phyloP scores from a whole-genome alignment of 345 rosid species.

The Gossypium rotundifolium region DNA sequence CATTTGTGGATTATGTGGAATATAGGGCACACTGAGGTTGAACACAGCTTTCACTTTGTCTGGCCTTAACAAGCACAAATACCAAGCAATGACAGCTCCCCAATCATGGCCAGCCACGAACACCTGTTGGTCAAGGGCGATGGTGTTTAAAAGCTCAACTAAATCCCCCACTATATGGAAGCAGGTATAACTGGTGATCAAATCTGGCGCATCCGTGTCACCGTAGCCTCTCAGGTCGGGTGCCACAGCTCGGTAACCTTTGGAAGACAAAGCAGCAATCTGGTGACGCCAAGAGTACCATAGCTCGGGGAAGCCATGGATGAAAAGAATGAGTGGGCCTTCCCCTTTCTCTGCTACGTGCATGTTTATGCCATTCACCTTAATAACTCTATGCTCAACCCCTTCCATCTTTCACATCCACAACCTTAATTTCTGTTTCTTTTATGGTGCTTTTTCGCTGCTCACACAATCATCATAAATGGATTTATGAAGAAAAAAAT shows the following conservation, averaged over 20 bases:
- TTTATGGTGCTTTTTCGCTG: neutral
- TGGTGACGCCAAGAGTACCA: constrained; percentile 78
- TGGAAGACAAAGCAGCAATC: constrained; percentile 41
- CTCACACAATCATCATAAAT: neutral
- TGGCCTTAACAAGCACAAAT: constrained; percentile 42
- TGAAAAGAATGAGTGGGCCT: constrained; percentile 47
- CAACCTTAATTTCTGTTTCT: neutral
- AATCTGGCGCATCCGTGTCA: constrained; percentile 48
- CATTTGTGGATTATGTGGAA: constrained; percentile 26
- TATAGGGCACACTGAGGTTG: constrained; percentile 38
- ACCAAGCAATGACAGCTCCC: constrained; percentile 61
- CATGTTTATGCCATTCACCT: constrained; percentile 14
- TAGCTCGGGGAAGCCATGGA: constrained; percentile 71
- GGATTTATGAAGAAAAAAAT: too few species aligned
- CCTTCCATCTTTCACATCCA: constrained; percentile 9
- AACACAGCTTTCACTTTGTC: constrained; percentile 49
- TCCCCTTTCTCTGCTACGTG: constrained; percentile 53
- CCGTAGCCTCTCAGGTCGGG: constrained; percentile 67
- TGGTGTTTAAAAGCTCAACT: constrained; percentile 32
- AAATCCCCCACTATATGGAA: constrained; percentile 47
- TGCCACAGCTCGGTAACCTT: constrained; percentile 59
- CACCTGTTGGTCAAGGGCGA: constrained; percentile 24
- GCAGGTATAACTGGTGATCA: constrained; percentile 37
- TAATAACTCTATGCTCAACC: constrained; percentile 1
- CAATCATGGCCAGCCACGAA: constrained; percentile 65